phyloP scores from a whole-genome alignment of 2,329 filamentous ascomycete species.

The Ampelomyces quisqualis region DNA sequence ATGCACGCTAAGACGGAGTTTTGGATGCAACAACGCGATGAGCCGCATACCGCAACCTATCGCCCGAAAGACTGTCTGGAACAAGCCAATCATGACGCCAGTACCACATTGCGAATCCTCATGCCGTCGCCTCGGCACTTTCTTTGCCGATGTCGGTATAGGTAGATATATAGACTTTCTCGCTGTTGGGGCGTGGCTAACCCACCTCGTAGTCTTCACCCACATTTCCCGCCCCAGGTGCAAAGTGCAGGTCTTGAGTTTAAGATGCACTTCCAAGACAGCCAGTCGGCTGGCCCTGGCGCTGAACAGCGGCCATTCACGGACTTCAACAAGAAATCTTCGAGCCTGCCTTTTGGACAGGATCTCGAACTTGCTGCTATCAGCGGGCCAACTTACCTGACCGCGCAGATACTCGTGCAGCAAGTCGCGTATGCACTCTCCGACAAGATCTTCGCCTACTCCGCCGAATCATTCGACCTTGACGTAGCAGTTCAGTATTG shows the following conservation, averaged over 20 bases:
- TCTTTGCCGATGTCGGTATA: slow-evolving; percentile 37
- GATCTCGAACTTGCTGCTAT: slow-evolving; percentile 59
- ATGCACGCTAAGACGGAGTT: slow-evolving; percentile 34
- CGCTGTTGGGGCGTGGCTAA: slow-evolving; percentile 14
- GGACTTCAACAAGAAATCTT: slow-evolving; percentile 47
- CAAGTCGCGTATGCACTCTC: slow-evolving; percentile 94
- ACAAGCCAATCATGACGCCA: slow-evolving; percentile 33
- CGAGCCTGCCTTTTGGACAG: slow-evolving; percentile 56
- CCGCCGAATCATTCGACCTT: slow-evolving; percentile 87
- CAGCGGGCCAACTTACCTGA: slow-evolving; percentile 86
- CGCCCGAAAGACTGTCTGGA: slow-evolving; percentile 22
- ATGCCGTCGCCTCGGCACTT: slow-evolving; percentile 24
- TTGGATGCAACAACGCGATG: slow-evolving; percentile 28
- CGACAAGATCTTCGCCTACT: slow-evolving; percentile 97
- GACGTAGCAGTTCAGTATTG: slow-evolving; percentile 80
- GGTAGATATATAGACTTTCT: slow-evolving; percentile 21
- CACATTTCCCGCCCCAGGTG: slow-evolving; percentile 10
- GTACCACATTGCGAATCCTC: slow-evolving; percentile 20
- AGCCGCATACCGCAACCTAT: slow-evolving; percentile 29
- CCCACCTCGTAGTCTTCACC: slow-evolving; percentile 6
- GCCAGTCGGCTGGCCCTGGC: slow-evolving; percentile 41
- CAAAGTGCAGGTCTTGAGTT: slow-evolving; percentile 12
- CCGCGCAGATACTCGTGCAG: slow-evolving; percentile 89
- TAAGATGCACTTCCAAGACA: slow-evolving; percentile 43
- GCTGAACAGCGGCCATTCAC: slow-evolving; percentile 35